Evolutionary conservation across 2,329 filamentous ascomycete genomes (phyloP), one percentile per base, ranked within the genome.

Genomic region (Xylariaceae sp.): DNA sequence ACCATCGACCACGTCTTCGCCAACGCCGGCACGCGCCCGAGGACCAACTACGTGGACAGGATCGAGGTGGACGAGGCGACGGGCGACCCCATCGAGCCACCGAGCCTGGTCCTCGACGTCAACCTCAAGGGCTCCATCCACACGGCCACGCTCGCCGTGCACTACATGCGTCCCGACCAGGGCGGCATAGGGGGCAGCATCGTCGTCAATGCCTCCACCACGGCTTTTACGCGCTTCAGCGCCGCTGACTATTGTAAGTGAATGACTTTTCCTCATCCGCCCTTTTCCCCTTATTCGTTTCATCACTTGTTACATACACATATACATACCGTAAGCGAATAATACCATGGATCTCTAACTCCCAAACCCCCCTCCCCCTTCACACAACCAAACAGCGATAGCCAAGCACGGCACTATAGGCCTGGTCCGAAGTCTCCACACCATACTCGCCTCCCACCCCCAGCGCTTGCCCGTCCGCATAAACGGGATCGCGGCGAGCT

Each of bases 1-100:
- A n/a, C n/a, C 11, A 75, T 90, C 44, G 85, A 85, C 30, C 76
- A 85, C 56, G 85, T 86, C 5, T 88, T 88, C 53, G 78, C 83
- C 37, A 81, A 81, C 47, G 77, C 77, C 0, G 77, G 77, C 12
- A 59, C 79, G 19, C 61, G 60, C 0, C 67, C 69, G 7, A 62
- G 62, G 3, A 62, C 62, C 2, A 56, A 71, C 48, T 76, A 73
- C 45, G 46, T 76, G 2, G 60, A 61, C 3, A 60, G 64, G 2
- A 8, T 15, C 5, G 30, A 39, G 9, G 64, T 66, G n/a, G 55
- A 70, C 8, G 70, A 77, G 34, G 66, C 63, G 14, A 64, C 65
- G n/a, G 72, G 71, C 0, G 65, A 74, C 23, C 61, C 68, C 4
- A 54, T 64, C 24, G 66, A 73, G 39, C 73, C 73, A 2, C 58